phyloP scores from a whole-genome alignment of 2,329 filamentous ascomycete genomes.

The Dryadomyces sulphureus region DNA sequence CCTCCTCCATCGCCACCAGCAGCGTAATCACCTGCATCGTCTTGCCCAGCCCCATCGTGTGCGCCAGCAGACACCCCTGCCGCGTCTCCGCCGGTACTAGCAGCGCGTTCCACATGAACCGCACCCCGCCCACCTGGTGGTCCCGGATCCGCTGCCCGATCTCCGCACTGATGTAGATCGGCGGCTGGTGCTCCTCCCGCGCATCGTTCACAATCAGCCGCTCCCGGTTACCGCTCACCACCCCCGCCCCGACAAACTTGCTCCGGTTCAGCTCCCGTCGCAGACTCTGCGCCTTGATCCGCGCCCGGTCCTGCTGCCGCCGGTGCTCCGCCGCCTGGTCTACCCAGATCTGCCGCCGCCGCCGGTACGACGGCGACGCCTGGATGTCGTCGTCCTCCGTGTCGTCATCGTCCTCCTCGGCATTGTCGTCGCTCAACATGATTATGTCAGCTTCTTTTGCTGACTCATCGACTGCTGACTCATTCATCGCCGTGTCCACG shows the following conservation, averaged over 20 bases:
- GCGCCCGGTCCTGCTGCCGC: constrained; percentile 39
- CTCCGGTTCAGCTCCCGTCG: constrained; percentile 32
- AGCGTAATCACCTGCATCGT: constrained; percentile 83
- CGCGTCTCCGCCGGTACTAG: constrained; percentile 41
- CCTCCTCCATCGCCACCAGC: constrained; percentile 58
- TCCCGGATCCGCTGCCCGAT: constrained; percentile 56
- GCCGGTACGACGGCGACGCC: constrained; percentile 24
- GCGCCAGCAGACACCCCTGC: constrained; percentile 70
- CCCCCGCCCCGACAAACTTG: constrained; percentile 27
- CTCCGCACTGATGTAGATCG: constrained; percentile 48
- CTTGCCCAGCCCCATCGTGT: constrained; percentile 87
- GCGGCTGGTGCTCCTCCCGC: constrained; percentile 42
- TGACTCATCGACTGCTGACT: too few relatives aligned
- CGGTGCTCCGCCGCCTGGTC: constrained; percentile 36
- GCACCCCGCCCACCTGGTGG: constrained; percentile 69
- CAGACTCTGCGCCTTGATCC: constrained; percentile 36
- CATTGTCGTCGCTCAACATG: neutral
- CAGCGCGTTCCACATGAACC: constrained; percentile 80
- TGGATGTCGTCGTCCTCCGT: constrained; percentile 5
- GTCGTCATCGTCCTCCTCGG: constrained; percentile 1
- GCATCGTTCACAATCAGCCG: constrained; percentile 52
- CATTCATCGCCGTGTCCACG: too few relatives aligned
- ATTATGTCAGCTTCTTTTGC: neutral
- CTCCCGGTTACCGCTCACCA: constrained; percentile 27
- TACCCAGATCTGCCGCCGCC: constrained; percentile 28